Conservation (phyloP, 192 early-diverging fungal genomes). For the Dispira simplex region DNA sequence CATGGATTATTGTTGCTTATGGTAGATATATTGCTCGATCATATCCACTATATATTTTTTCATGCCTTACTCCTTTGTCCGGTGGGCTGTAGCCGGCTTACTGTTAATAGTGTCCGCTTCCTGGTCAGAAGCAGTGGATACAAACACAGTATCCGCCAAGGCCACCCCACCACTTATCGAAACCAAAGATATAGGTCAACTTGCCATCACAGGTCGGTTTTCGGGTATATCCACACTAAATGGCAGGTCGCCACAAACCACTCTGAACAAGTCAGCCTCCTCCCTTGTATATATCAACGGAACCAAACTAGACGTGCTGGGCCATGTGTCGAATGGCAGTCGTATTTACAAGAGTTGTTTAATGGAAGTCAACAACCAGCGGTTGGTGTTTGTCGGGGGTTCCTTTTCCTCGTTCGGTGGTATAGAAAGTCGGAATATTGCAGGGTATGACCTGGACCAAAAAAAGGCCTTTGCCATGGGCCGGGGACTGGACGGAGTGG, state of each 20-base stretch:
- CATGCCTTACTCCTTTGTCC: no score
- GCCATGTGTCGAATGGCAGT: slow-evolving; percentile 16
- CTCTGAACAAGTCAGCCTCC: slow-evolving; percentile 18
- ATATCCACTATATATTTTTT: no score
- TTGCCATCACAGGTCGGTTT: slow-evolving; percentile 30
- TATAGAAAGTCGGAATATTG: slow-evolving; percentile 19
- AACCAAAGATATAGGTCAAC: slow-evolving; percentile 3
- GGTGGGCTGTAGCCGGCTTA: no score
- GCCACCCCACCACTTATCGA: slow-evolving; percentile 2
- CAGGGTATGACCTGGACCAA: slow-evolving; percentile 14
- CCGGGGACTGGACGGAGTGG: slow-evolving; percentile 24
- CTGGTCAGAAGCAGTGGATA: no score
- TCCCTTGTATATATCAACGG: slow-evolving; percentile 23
- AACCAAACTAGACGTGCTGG: slow-evolving; percentile 17
- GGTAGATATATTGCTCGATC: no score
- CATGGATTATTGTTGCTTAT: no score
- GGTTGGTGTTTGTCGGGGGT: slow-evolving; percentile 24
- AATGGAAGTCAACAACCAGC: slow-evolving; percentile 20
- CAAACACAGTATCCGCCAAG: no score
- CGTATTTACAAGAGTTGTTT: slow-evolving; percentile 20
- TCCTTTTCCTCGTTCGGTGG: slow-evolving; percentile 19
- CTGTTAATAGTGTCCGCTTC: no score
- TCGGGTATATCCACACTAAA: slow-evolving; percentile 25
- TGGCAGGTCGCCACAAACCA: slow-evolving; percentile 15
- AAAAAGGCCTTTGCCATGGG: slow-evolving; percentile 20